A percentile compares a stretch with the other conserved stretches of the same genome.
These are phyloP conservation scores for Fusarium sp. DNA, from an alignment of 2,329 filamentous ascomycete genomes.

Conservation along the genomic window DNA sequence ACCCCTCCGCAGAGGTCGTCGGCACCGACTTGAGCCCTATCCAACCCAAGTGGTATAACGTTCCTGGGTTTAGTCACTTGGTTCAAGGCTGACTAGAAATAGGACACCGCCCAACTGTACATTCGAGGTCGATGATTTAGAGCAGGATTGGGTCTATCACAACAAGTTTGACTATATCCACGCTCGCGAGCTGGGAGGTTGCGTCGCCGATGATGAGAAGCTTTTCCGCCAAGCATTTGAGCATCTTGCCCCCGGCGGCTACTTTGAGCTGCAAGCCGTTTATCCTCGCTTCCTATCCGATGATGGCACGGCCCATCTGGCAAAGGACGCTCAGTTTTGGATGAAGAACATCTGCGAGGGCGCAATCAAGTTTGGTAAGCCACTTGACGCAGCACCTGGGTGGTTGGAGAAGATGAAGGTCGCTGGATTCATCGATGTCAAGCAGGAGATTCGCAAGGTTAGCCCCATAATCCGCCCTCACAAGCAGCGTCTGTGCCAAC, in stretches of 20 bases:
- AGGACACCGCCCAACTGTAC: background rate
- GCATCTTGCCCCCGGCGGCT: background rate
- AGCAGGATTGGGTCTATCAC: background rate
- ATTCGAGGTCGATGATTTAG: background rate
- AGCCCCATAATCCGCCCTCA: background rate
- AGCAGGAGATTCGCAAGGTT: conserved; percentile 8
- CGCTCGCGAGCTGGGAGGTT: background rate
- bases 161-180: background rate
- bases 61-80: background rate
- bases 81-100: background rate
- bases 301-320: background rate
- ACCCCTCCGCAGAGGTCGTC: background rate
- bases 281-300: background rate
- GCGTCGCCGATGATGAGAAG: background rate
- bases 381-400: conserved; percentile 1
- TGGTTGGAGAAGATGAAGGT: conserved; percentile 3
- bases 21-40: background rate
- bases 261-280: background rate
- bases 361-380: conserved; percentile 13
- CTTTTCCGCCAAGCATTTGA: background rate
- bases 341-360: conserved; percentile 18
- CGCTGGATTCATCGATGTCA: background rate
- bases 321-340: background rate
- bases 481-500: background rate
- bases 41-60: background rate